Conservation (phyloP, 345 rosid species). For the Euphorbia pulcherrima region DNA sequence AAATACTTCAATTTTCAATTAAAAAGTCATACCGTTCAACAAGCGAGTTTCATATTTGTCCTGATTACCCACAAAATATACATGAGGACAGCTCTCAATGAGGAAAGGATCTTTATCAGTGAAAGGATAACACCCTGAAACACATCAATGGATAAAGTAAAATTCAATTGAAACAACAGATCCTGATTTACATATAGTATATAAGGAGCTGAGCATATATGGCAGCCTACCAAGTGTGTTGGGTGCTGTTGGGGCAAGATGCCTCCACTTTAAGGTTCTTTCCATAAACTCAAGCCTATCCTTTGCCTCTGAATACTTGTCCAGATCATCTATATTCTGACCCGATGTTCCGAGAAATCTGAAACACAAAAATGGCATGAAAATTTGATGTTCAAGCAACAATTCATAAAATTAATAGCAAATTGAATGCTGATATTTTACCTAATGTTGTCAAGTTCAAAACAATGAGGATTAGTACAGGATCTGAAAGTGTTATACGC, state of each 20-base stretch:
- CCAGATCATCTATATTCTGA: conserved; percentile 88
- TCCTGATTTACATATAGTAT: not conserved
- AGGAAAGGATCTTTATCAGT: conserved; percentile 92
- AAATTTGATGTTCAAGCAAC: not conserved
- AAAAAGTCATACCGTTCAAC: conserved; percentile 47
- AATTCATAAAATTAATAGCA: not conserved
- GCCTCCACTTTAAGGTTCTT: conserved; percentile 93
- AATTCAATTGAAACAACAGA: not conserved
- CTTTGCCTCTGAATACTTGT: conserved; percentile 79
- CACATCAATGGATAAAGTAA: not conserved
- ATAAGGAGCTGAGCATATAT: not conserved
- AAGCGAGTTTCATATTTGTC: conserved; percentile 58
- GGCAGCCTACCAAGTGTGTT: conserved; percentile 86
- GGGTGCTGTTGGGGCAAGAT: conserved; percentile 95
- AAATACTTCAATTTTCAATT: not conserved
- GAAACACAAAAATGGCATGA: conserved; percentile 1
- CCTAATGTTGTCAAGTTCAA: conserved; percentile 85
- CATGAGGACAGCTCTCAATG: conserved; percentile 89
- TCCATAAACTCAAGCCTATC: conserved; percentile 80
- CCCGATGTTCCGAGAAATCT: conserved; percentile 99
- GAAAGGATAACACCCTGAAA: conserved; percentile 93
- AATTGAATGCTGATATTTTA: conserved; percentile 18
- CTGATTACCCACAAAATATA: conserved; percentile 85
- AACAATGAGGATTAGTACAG: conserved; percentile 90
- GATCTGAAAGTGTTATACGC: conserved; percentile 82